These are phyloP conservation scores for Arctium minus DNA, from an alignment of 129 eudicot species.

Conservation along the genomic window DNA sequence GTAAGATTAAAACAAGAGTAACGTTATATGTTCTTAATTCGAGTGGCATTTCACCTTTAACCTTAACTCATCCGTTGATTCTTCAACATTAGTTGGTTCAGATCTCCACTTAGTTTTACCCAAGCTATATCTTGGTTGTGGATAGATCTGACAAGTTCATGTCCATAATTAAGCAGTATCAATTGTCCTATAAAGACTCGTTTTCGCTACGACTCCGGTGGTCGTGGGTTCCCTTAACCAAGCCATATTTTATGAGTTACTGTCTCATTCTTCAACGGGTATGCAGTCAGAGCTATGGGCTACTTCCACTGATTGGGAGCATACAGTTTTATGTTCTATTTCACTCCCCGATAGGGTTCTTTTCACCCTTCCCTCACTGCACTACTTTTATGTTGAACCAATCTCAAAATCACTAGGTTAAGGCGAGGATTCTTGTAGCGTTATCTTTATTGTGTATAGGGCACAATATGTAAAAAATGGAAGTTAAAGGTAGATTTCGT, in stretches of 20 bases:
- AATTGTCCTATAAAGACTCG: not conserved
- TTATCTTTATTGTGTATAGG: not conserved
- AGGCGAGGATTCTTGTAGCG: not conserved
- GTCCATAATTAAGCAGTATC: not conserved
- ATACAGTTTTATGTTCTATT: conserved; percentile 15
- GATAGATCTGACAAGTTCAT: not conserved
- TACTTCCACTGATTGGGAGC: conserved; percentile 9
- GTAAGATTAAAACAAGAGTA: not conserved
- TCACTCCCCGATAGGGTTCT: not conserved
- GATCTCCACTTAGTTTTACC: not conserved
- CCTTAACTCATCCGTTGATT: not conserved
- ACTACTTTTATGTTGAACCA: not conserved
- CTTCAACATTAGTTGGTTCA: not conserved
- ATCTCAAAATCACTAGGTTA: not conserved
- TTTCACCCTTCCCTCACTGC: not conserved
- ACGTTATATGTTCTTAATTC: not conserved
- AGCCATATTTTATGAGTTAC: not conserved
- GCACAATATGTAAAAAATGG: not conserved
- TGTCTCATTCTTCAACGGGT: not conserved
- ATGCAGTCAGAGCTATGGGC: not conserved
- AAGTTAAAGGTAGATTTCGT: conserved; percentile 3
- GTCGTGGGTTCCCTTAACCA: not conserved
- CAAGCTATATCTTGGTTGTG: not conserved
- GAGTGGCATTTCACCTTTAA: not conserved
- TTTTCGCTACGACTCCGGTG: not conserved